These are phyloP conservation scores for Pythium apleroticum DNA, from an alignment of 352 stramenopile species.

Conservation along the genomic window DNA sequence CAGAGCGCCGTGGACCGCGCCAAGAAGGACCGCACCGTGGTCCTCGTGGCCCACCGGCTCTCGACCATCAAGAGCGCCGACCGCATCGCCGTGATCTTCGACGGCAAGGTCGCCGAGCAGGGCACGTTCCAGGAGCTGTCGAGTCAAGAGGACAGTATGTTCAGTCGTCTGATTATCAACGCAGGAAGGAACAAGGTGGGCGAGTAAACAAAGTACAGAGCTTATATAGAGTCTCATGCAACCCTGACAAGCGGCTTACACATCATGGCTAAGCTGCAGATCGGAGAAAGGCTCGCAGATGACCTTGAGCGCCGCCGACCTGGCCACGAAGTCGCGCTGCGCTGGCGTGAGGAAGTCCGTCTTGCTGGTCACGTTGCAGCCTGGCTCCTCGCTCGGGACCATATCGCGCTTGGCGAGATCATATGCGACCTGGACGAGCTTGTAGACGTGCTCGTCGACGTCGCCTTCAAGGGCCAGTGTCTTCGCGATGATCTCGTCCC, in stretches of 20 bases:
- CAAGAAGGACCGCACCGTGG: constrained; percentile 90
- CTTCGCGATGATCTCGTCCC: constrained; percentile 37
- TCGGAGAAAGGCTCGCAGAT: constrained; percentile 18
- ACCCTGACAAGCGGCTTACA: background rate
- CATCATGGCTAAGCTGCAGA: background rate
- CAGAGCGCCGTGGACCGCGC: constrained; percentile 72
- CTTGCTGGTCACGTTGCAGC: background rate
- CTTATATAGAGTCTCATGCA: no score
- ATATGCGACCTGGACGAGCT: constrained; percentile 60
- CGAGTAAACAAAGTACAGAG: background rate
- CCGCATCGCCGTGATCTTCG: constrained; percentile 89
- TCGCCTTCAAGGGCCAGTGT: constrained; percentile 35
- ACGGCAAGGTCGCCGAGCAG: constrained; percentile 86
- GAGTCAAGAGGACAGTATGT: background rate
- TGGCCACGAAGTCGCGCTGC: constrained; percentile 45
- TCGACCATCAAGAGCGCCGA: constrained; percentile 92
- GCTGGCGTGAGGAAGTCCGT: constrained; percentile 32
- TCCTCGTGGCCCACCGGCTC: constrained; percentile 97
- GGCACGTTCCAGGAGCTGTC: constrained; percentile 46
- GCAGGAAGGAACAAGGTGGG: background rate
- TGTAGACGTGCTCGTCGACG: constrained; percentile 65
- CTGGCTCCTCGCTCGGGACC: constrained; percentile 3
- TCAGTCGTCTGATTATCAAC: background rate
- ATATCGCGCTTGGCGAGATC: constrained; percentile 13
- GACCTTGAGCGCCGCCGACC: constrained; percentile 39